Percentiles rank a stretch among this genome's conserved stretches.
These are phyloP conservation scores for Globisporangium mamillatum DNA, from an alignment of 352 stramenopile species.

Conservation along the genomic window DNA sequence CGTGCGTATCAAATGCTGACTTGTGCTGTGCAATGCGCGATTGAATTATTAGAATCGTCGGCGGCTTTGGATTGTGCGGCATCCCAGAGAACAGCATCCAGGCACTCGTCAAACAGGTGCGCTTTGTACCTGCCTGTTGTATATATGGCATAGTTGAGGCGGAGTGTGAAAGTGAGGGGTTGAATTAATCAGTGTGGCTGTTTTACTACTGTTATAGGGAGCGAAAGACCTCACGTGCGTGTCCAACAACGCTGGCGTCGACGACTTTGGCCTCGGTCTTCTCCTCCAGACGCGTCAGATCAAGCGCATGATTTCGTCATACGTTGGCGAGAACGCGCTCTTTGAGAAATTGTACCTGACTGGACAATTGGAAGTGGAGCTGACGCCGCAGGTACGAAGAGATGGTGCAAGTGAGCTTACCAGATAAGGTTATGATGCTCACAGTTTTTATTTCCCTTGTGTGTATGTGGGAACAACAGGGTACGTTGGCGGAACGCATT, in stretches of 20 bases:
- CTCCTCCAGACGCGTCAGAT: slow-evolving; percentile 94
- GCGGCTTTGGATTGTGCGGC: slow-evolving; percentile 90
- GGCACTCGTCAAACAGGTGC: slow-evolving; percentile 73
- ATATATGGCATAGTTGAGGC: neutral
- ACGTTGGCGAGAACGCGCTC: slow-evolving; percentile 96
- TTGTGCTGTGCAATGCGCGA: neutral
- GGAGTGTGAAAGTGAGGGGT: too few relatives aligned
- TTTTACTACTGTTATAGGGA: slow-evolving; percentile 31
- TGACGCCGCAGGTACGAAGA: slow-evolving; percentile 87
- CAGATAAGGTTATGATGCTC: neutral
- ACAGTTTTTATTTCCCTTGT: neutral
- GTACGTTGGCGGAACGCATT: slow-evolving; percentile 93
- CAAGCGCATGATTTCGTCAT: slow-evolving; percentile 95
- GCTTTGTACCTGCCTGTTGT: neutral
- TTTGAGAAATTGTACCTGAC: slow-evolving; percentile 93
- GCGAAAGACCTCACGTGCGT: slow-evolving; percentile 87
- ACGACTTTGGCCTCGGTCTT: slow-evolving; percentile 92
- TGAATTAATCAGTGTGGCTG: neutral
- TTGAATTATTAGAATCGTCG: slow-evolving; percentile 54
- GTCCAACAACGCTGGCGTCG: slow-evolving; percentile 93
- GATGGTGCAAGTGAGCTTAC: neutral
- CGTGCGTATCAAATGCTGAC: too few relatives aligned
- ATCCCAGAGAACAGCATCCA: slow-evolving; percentile 91
- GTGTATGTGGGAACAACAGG: slow-evolving; percentile 23
- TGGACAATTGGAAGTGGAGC: slow-evolving; percentile 93